These are phyloP conservation scores for Platanthera zijinensis DNA, from an alignment of 106 monocot genomes.

Conservation along the genomic window DNA sequence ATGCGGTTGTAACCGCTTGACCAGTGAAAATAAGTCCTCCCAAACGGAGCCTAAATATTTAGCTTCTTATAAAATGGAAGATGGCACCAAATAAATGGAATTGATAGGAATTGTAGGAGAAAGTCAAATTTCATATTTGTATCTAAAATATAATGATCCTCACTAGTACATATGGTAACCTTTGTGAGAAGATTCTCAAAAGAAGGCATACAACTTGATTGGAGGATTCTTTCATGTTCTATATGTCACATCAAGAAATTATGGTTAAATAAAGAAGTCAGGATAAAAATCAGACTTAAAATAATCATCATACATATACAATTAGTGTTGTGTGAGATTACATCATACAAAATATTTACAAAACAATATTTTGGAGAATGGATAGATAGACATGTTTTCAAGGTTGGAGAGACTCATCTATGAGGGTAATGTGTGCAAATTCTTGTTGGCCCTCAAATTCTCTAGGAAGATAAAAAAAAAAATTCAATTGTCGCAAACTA, in stretches of 20 bases:
- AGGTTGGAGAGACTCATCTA: too few relatives aligned
- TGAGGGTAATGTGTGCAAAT: too few relatives aligned
- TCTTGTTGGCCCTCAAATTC: too few relatives aligned
- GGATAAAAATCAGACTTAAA: background rate
- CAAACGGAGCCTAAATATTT: too few relatives aligned
- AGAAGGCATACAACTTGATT: conserved; percentile 25
- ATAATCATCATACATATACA: background rate
- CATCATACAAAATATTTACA: background rate
- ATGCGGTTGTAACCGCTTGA: too few relatives aligned
- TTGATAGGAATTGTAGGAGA: conserved; percentile 69
- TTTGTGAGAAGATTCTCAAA: conserved; percentile 65
- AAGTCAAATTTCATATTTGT: conserved; percentile 54
- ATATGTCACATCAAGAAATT: conserved; percentile 27
- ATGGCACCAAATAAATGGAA: conserved; percentile 84
- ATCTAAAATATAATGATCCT: conserved; percentile 22
- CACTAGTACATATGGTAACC: conserved; percentile 45
- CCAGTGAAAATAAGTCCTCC: too few relatives aligned
- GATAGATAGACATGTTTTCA: too few relatives aligned
- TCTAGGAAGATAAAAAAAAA: too few relatives aligned
- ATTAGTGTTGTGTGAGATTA: background rate
- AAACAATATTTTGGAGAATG: background rate
- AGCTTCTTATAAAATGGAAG: conserved; percentile 68
- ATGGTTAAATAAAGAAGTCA: background rate
- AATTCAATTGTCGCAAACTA: too few relatives aligned
- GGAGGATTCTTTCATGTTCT: conserved; percentile 20